Base-by-base conservation (phyloP, 202 grass and related monocot genomes). In the Hordeum pubiflorum region DNA sequence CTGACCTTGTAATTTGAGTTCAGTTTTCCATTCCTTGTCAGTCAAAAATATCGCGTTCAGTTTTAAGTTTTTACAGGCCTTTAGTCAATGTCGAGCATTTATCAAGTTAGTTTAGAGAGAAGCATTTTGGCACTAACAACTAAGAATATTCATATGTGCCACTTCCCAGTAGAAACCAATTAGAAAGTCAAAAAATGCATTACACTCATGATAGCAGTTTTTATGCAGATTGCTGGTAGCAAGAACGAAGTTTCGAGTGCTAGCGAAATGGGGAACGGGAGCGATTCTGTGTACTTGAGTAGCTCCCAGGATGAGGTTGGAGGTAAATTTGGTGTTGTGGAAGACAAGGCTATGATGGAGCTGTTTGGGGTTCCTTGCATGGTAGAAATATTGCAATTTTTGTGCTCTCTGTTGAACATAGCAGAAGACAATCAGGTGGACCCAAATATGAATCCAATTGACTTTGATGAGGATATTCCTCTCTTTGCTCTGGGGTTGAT, bases 401-500 rank as follows among this genome's bases (percentile, higher is more conserved):
- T 96, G 50, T 96, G 88, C 83, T 96, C 93, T 59, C 82, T 96
- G 46, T 84, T 92, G 75, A 96, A 92, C 48, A 84, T 92, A 59
- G 86, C 68, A 17, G 90, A 92, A 14, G 90, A 96, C 62, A 90
- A 88, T 69, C 86, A 92, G 71, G 75, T 90, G 61, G 91, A 85
- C 58, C 82, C 85, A 78, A 86, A 72, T 81, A 78, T 86, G 14
- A 95, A 79, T 68, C 87, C 82, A 33, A 86, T 95, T 61, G 89
- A 86, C 62, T 90, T 86, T 14, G 93, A 95, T 72, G 93, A 95
- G 86, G 93, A 95, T 44, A 85, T 95, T 18, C 93, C 93, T 1
- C 87, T 95, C 32, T 95, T 95, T 86, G 89, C 93, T 34, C 85
- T 96, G 44, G 90, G 90, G 24, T 86, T 96, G 89, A 82, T 96